Evolutionary conservation across 1,139 yeast genomes (phyloP).

Genomic region (Debaryomyces psychrophilus): DNA sequence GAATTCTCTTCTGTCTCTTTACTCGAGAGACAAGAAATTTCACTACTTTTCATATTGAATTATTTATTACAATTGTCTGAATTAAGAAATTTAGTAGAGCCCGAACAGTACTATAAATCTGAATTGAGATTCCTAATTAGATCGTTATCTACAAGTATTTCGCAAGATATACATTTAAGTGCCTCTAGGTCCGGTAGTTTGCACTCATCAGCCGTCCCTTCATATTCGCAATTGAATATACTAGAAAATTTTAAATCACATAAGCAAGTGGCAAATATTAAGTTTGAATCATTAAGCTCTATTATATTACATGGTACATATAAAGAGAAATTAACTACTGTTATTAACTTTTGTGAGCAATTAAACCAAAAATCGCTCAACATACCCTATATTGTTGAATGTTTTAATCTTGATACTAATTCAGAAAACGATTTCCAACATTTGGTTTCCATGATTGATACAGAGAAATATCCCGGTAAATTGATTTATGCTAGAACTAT

Average conservation of each 20-base stretch:
- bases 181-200: conserved; percentile 31
- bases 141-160: conserved; percentile 27
- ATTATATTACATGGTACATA: conserved; percentile 36
- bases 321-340: conserved; percentile 33
- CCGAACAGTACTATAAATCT: conserved; percentile 19
- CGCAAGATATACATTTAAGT: conserved; percentile 30
- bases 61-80: conserved; percentile 25
- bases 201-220: conserved; percentile 26
- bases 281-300: conserved; percentile 27
- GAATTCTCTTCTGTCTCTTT: conserved; percentile 10
- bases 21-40: conserved; percentile 38
- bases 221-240: conserved; percentile 16
- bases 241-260: conserved; percentile 10
- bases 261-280: conserved; percentile 13
- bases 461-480: conserved; percentile 24
- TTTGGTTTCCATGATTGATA: conserved; percentile 18
- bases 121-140: conserved; percentile 28
- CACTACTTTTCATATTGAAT: conserved; percentile 36
- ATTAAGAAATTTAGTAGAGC: conserved; percentile 26
- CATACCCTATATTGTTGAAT: conserved; percentile 13
- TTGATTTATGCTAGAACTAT: conserved; percentile 21
- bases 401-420: conserved; percentile 11
- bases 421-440: conserved; percentile 18
- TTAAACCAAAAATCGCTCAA: conserved; percentile 15
- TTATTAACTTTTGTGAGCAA: conserved; percentile 26